These are phyloP conservation scores for Telfairia occidentalis DNA, from an alignment of 331 rosid genomes.

Conservation along the genomic window DNA sequence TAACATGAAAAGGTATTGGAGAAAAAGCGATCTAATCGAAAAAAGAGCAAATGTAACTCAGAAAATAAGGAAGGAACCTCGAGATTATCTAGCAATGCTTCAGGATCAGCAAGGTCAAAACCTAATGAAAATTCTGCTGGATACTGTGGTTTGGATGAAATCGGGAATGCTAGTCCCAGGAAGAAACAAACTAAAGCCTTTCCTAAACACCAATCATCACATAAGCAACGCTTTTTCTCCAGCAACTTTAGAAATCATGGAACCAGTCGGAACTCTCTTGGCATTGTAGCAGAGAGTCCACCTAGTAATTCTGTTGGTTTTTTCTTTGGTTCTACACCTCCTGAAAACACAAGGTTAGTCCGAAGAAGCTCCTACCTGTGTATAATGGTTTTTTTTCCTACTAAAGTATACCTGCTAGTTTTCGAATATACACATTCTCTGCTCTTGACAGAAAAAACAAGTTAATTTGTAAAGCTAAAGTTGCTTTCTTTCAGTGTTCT, in stretches of 20 bases:
- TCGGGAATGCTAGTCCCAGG: constrained; percentile 45
- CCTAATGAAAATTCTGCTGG: constrained; percentile 34
- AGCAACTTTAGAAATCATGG: constrained; percentile 72
- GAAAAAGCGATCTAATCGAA: constrained; percentile 47
- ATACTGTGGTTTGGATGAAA: constrained; percentile 37
- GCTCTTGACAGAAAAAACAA: constrained; percentile 3
- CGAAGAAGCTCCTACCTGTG: constrained; percentile 13
- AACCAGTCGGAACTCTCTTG: constrained; percentile 46
- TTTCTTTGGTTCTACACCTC: constrained; percentile 91
- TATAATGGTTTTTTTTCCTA: background rate
- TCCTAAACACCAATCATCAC: constrained; percentile 55
- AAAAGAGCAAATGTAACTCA: constrained; percentile 37
- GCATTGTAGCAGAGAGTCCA: constrained; percentile 84
- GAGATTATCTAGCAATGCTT: constrained; percentile 32
- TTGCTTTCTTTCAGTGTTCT: constrained; percentile 10
- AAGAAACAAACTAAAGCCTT: constrained; percentile 54
- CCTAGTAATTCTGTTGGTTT: constrained; percentile 91
- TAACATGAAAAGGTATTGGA: constrained; percentile 56
- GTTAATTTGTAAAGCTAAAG: constrained; percentile 11
- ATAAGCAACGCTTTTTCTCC: constrained; percentile 75
- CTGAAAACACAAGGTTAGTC: constrained; percentile 84
- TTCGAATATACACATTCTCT: background rate
- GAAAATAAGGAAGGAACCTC: constrained; percentile 54
- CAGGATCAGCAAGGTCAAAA: constrained; percentile 52
- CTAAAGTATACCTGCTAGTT: background rate